Evolutionary conservation across 148 eudicot species (phyloP).

Genomic region (Cornus controversa): DNA sequence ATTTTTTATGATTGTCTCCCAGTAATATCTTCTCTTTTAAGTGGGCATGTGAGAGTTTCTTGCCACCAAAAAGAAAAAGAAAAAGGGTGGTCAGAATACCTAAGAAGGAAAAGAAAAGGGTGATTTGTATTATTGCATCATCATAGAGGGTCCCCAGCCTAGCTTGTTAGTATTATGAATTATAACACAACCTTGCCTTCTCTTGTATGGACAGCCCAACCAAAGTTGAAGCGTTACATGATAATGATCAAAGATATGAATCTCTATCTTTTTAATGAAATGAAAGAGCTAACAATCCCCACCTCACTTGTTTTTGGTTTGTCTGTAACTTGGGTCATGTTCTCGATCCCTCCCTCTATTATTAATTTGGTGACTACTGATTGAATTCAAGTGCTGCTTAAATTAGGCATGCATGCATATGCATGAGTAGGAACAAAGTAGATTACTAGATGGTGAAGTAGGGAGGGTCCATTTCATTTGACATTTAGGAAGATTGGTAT

Average conservation of each 20-base stretch:
- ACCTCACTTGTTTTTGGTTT: background rate
- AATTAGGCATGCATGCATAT: background rate
- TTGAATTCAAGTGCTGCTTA: background rate
- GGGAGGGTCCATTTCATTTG: conserved; percentile 12
- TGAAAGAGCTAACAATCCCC: background rate
- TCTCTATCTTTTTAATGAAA: background rate
- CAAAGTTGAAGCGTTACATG: no score
- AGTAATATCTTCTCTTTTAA: no score
- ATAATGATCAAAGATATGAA: background rate
- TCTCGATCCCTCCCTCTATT: no score
- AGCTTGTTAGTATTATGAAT: background rate
- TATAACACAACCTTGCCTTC: background rate
- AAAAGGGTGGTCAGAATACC: no score
- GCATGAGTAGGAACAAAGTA: background rate
- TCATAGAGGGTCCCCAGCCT: background rate
- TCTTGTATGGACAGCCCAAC: background rate
- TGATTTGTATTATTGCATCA: no score
- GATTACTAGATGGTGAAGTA: no score
- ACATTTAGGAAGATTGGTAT: background rate
- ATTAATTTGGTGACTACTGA: background rate
- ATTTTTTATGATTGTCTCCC: no score
- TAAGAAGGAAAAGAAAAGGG: no score
- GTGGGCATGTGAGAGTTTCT: no score
- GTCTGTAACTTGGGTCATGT: background rate
- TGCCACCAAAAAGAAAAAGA: no score